Base-by-base conservation (phyloP, 768 basidiomycete species). In the Boletus rex-veris region DNA sequence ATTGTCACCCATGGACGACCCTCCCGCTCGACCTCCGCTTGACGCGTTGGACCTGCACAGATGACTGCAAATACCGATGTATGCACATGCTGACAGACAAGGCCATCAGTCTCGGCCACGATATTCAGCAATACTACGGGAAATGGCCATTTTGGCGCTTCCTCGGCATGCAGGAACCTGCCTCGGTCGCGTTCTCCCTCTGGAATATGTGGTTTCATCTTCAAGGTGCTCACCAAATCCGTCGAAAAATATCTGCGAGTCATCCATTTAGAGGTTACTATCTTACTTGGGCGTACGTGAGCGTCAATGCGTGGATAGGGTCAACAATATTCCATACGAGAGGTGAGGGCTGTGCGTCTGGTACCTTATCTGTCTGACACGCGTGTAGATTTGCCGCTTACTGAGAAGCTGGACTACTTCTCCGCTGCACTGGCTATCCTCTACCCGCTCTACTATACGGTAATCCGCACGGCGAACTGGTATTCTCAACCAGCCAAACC, bases 91-190 rank as follows among this genome's bases (percentile, higher is more conserved):
- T 91, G 36, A 92, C 90, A 5, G 79, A 83, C 57, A 64, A 71
- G 8, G 81, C 83, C 33, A 58, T 80, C n/a, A 48, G 59, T 31
- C 60, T 54, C 6, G 80, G 81, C 0, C 60, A 63, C 38, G 59
- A 53, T 3, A 71, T 90, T 1, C 81, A 89, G 41, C 94, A 97
- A 61, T 95, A 90, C 69, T 82, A 92, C 63, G 97, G 96, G 15
- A 98, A 98, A 75, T 98, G 96, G 96, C 92, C 95, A 0, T 98
- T 99, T 69, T 88, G 85, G 82, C 80, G 95, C 30, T 74, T 89
- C 19, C 73, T 76, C n/a, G 92, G 94, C 30, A 87, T 92, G 70
- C 96, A 98, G 65, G 96, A 99, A 71, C 95, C 96, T 7, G 88
- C 94, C 8, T 90, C 91, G 3, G 94, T 97, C 53, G 71, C 82